Evolutionary conservation across 495 filamentous ascomycete species (phyloP).

Genomic region (Penicillium flavigenum): DNA sequence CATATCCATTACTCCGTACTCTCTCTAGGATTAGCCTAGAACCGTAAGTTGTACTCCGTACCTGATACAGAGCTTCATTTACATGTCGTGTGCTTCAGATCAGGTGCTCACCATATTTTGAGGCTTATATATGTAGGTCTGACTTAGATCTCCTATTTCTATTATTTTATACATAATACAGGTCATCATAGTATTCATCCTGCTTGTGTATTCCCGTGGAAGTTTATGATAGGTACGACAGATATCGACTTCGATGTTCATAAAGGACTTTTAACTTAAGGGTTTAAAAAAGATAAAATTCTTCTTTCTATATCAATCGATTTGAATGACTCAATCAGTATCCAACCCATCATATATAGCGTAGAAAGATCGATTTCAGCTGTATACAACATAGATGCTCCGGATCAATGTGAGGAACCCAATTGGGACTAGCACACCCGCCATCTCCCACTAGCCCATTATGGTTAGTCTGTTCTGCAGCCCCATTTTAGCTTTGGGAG

Average conservation of each 20-base stretch:
- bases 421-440: conserved; percentile 28
- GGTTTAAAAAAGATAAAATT: too few relatives aligned
- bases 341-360: background rate
- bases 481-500: conserved; percentile 44
- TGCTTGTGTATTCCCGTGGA: background rate
- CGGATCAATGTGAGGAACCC: conserved; percentile 17
- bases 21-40: background rate
- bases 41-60: background rate
- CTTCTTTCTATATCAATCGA: background rate
- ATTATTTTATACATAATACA: background rate
- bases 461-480: conserved; percentile 21
- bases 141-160: background rate
- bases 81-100: background rate
- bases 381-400: conserved; percentile 6
- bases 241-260: background rate
- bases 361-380: background rate
- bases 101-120: background rate
- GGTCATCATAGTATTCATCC: background rate
- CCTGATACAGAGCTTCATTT: background rate
- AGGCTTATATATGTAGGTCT: background rate
- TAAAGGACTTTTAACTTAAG: background rate
- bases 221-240: conserved; percentile 1
- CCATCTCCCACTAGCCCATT: conserved; percentile 13
- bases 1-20: background rate
- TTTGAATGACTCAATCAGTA: background rate